Evolutionary conservation across 306 rosid genomes (phyloP).

Genomic region (Senna siamea): DNA sequence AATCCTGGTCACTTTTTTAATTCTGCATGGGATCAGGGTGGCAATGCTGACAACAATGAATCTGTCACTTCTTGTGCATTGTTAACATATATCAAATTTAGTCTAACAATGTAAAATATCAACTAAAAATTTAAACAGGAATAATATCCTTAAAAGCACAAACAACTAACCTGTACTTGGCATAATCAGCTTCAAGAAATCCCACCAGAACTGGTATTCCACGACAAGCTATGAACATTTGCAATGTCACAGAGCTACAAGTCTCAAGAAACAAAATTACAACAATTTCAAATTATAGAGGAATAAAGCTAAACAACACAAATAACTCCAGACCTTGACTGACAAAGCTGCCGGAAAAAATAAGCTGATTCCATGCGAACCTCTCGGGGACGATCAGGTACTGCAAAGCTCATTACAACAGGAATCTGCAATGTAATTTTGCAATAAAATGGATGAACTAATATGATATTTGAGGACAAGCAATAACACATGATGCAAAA

Average conservation of each 20-base stretch:
- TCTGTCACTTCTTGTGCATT: no score
- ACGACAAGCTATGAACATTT: constrained; percentile 98
- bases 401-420: constrained; percentile 84
- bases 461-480: constrained; percentile 29
- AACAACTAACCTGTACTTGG: constrained; percentile 85
- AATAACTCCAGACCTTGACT: constrained; percentile 69
- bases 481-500: no score
- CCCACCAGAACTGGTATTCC: constrained; percentile 99
- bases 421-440: constrained; percentile 72
- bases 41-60: no score
- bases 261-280: constrained; percentile 31
- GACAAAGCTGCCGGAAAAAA: constrained; percentile 97
- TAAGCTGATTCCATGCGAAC: constrained; percentile 98
- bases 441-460: constrained; percentile 38
- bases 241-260: constrained; percentile 92
- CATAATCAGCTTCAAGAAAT: constrained; percentile 97
- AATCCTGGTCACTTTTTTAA: no score
- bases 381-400: constrained; percentile 91
- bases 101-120: no score
- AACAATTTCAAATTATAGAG: constrained; percentile 15
- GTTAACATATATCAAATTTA: no score
- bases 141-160: constrained; percentile 21
- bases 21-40: no score
- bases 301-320: background rate
- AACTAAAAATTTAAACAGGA: background rate